Evolutionary conservation across 208 protist genomes (phyloP).

Genomic region (Wallacemonas rigidus): DNA sequence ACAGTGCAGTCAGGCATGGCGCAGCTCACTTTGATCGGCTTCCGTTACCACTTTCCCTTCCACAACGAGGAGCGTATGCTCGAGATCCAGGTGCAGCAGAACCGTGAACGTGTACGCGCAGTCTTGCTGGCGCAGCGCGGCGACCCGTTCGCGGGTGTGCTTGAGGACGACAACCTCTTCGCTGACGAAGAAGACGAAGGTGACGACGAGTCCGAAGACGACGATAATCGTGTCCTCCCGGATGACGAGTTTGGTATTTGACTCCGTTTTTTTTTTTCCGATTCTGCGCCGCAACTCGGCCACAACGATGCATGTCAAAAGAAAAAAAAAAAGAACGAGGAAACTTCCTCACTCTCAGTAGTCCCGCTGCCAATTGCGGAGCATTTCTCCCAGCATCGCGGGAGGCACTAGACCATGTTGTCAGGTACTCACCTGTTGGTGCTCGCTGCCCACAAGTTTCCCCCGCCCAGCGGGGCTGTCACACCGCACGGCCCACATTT

Average conservation of each 20-base stretch:
- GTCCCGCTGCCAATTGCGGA: no score
- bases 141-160: not conserved
- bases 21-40: slow-evolving; percentile 71
- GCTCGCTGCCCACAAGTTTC: no score
- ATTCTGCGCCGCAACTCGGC: no score
- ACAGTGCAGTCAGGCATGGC: slow-evolving; percentile 32
- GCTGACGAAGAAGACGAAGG: slow-evolving; percentile 27
- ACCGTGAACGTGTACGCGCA: slow-evolving; percentile 26
- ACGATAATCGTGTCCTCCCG: slow-evolving; percentile 37
- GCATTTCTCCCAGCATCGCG: no score
- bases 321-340: not conserved
- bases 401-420: no score
- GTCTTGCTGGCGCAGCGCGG: not conserved
- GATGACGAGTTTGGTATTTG: slow-evolving; percentile 57
- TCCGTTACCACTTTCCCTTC: slow-evolving; percentile 83
- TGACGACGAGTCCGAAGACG: slow-evolving; percentile 24
- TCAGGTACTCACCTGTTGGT: no score
- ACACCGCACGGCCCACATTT: no score
- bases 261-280: not conserved
- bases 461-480: no score
- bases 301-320: not conserved
- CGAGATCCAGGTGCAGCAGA: slow-evolving; percentile 40
- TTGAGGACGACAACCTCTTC: slow-evolving; percentile 5
- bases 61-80: slow-evolving; percentile 65
- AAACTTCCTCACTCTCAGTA: not conserved